These are phyloP conservation scores for Talaromyces proteolyticus DNA, from an alignment of 495 filamentous ascomycete genomes.

Conservation along the genomic window DNA sequence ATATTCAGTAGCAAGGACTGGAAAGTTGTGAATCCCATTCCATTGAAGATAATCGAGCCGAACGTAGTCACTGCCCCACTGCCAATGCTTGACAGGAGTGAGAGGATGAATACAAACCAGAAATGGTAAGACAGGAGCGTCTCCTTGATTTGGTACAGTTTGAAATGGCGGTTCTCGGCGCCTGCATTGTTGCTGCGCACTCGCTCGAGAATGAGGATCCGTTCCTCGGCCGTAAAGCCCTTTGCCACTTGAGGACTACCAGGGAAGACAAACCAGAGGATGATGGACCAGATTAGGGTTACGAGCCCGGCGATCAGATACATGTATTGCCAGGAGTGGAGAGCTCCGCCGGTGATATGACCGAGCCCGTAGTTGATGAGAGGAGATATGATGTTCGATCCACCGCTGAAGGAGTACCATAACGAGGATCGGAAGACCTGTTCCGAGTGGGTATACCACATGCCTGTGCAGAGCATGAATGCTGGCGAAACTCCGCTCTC, in stretches of 20 bases:
- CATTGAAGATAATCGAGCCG: no score
- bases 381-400: slow-evolving; percentile 28
- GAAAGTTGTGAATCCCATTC: no score
- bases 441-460: slow-evolving; percentile 25
- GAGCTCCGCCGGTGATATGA: not conserved
- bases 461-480: slow-evolving; percentile 30
- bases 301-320: slow-evolving; percentile 33
- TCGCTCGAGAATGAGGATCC: slow-evolving; percentile 46
- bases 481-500: slow-evolving; percentile 36
- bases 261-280: slow-evolving; percentile 35
- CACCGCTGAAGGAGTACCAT: slow-evolving; percentile 12
- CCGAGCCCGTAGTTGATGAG: not conserved
- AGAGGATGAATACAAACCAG: not conserved
- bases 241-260: slow-evolving; percentile 33
- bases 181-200: slow-evolving; percentile 50
- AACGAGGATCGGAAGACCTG: slow-evolving; percentile 16
- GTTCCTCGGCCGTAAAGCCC: slow-evolving; percentile 29
- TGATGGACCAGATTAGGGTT: slow-evolving; percentile 25
- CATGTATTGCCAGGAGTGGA: slow-evolving; percentile 34
- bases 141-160: slow-evolving; percentile 37
- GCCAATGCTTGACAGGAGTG: not conserved
- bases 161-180: slow-evolving; percentile 50
- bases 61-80: no score
- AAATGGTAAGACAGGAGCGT: not conserved
- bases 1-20: no score